Percentiles rank a stretch among this genome's conserved stretches.
These are phyloP conservation scores for Candida koratica DNA, from an alignment of 805 yeast genomes.

Conservation along the genomic window DNA sequence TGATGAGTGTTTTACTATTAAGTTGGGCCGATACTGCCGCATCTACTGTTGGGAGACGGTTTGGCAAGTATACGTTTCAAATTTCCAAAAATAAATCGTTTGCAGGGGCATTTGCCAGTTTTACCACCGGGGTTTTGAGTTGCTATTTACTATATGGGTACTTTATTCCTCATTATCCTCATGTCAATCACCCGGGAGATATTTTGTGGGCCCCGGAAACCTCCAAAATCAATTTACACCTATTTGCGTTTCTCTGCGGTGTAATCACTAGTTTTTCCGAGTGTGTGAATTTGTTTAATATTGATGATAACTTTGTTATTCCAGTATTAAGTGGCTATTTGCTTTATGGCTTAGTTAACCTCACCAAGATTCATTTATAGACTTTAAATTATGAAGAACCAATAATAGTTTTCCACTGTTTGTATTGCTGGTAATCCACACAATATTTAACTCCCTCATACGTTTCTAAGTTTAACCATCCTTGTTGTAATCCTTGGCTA, in stretches of 20 bases:
- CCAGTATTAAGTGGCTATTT: conserved; percentile 79
- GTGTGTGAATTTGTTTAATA: conserved; percentile 66
- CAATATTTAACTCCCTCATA: conserved; percentile 35
- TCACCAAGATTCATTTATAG: conserved; percentile 1
- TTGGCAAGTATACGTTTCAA: conserved; percentile 79
- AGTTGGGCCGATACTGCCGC: conserved; percentile 99
- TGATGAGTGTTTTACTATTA: conserved; percentile 71
- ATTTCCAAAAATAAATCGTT: conserved; percentile 71
- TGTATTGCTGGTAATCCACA: conserved; percentile 25
- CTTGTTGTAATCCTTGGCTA: conserved; percentile 25
- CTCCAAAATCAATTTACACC: conserved; percentile 51
- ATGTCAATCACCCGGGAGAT: conserved; percentile 53
- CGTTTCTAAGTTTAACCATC: conserved; percentile 30
- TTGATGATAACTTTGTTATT: conserved; percentile 93
- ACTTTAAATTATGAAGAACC: background rate
- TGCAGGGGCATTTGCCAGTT: conserved; percentile 90
- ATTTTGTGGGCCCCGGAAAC: conserved; percentile 64
- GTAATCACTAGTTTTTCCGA: conserved; percentile 83
- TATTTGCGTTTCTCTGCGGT: conserved; percentile 63
- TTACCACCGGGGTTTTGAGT: conserved; percentile 62
- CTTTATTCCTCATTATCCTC: conserved; percentile 56
- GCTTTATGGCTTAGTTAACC: conserved; percentile 45
- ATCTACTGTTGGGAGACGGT: conserved; percentile 84
- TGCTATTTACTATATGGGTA: conserved; percentile 68
- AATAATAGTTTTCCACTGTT: conserved; percentile 3